A percentile compares a stretch with the other conserved stretches of the same genome.
phyloP scores from a whole-genome alignment of 805 yeast genomes.

The Ogataea nakhonphanomensis region DNA sequence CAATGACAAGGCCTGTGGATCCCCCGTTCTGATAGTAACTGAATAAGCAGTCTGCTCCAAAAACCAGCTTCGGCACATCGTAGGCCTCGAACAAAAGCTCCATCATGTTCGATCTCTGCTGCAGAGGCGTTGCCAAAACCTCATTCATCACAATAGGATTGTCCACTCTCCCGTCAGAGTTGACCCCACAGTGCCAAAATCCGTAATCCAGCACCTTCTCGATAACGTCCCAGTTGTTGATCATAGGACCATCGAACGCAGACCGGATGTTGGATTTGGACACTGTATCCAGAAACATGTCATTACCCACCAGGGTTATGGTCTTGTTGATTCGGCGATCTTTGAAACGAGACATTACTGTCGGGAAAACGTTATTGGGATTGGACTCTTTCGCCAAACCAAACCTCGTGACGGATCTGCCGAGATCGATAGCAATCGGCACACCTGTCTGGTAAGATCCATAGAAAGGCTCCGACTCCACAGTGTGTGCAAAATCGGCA shows the following conservation, averaged over 20 bases:
- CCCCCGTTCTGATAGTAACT: slow-evolving; percentile 67
- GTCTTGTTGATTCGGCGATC: slow-evolving; percentile 67
- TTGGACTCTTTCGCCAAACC: slow-evolving; percentile 48
- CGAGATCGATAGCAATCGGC: slow-evolving; percentile 90
- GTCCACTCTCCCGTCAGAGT: slow-evolving; percentile 48
- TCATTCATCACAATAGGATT: slow-evolving; percentile 85
- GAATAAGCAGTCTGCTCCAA: slow-evolving; percentile 82
- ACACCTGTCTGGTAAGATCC: slow-evolving; percentile 46
- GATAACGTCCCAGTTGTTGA: slow-evolving; percentile 90
- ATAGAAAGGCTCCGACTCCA: slow-evolving; percentile 44
- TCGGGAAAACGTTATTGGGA: slow-evolving; percentile 68
- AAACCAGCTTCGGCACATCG: slow-evolving; percentile 64
- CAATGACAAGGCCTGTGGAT: slow-evolving; percentile 68
- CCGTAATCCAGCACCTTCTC: slow-evolving; percentile 83
- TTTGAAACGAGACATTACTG: slow-evolving; percentile 66
- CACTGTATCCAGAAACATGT: slow-evolving; percentile 66
- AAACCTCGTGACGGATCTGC: slow-evolving; percentile 56
- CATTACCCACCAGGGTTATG: slow-evolving; percentile 79
- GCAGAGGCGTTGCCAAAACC: slow-evolving; percentile 62
- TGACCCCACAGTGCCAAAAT: slow-evolving; percentile 73
- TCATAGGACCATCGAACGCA: slow-evolving; percentile 83
- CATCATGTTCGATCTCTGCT: slow-evolving; percentile 71
- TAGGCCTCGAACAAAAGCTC: slow-evolving; percentile 86
- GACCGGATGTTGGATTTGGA: slow-evolving; percentile 65
- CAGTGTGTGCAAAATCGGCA: slow-evolving; percentile 39